These are phyloP conservation scores for Brassica balearica DNA, from an alignment of 441 rosid genomes.

Conservation along the genomic window DNA sequence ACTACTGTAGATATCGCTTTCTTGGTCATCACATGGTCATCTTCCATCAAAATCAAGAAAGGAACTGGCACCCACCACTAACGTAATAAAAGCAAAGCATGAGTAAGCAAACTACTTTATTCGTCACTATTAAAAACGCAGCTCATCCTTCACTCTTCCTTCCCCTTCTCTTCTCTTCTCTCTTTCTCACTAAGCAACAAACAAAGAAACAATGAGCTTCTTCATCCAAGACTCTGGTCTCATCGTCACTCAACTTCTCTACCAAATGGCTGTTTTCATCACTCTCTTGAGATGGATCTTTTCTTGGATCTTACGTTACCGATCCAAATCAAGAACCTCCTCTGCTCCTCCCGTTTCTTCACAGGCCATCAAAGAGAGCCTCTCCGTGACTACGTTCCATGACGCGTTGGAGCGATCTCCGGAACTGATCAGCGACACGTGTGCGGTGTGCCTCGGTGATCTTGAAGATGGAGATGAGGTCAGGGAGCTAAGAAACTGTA, in stretches of 20 bases:
- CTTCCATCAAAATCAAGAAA: constrained; percentile 31
- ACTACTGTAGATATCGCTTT: constrained; percentile 21
- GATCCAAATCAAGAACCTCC: constrained; percentile 35
- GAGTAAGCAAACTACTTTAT: constrained; percentile 23
- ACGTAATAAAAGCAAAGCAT: neutral
- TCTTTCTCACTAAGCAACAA: neutral
- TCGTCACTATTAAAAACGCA: constrained; percentile 36
- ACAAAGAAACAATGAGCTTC: constrained; percentile 49
- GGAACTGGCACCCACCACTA: constrained; percentile 6
- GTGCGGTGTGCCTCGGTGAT: constrained; percentile 71
- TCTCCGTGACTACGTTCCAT: constrained; percentile 54
- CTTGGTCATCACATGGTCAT: constrained; percentile 40
- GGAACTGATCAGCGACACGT: constrained; percentile 52
- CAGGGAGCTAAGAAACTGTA: constrained; percentile 79
- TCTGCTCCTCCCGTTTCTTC: constrained; percentile 45
- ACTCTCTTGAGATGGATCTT: constrained; percentile 70
- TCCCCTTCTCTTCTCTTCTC: constrained; percentile 28
- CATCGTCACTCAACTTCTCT: constrained; percentile 57
- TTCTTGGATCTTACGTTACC: constrained; percentile 53
- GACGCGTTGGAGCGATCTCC: constrained; percentile 55
- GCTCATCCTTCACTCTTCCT: neutral
- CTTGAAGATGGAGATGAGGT: constrained; percentile 58
- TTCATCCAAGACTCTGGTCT: constrained; percentile 60
- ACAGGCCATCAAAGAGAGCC: constrained; percentile 53
- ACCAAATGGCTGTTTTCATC: constrained; percentile 66